phyloP scores from a whole-genome alignment of 2,329 filamentous ascomycete genomes.

The Alternaria panax region DNA sequence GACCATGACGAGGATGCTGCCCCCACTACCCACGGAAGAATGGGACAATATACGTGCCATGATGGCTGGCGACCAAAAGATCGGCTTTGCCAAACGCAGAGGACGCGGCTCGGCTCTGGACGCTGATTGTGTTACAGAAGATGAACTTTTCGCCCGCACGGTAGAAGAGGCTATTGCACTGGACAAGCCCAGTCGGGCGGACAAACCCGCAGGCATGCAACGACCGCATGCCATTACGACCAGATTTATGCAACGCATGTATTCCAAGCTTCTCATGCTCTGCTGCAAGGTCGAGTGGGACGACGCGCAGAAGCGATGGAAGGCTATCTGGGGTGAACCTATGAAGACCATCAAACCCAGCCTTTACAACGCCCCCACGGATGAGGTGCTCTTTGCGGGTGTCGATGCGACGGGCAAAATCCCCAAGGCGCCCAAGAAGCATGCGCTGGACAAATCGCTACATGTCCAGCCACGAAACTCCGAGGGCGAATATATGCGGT shows the following conservation, averaged over 20 bases:
- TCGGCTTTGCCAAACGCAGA: conserved; percentile 36
- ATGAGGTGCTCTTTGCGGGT: conserved; percentile 39
- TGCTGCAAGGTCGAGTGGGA: conserved; percentile 55
- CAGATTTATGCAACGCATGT: conserved; percentile 57
- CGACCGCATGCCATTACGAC: conserved; percentile 50
- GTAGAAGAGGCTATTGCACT: conserved; percentile 31
- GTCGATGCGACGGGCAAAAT: conserved; percentile 32
- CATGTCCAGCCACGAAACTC: conserved; percentile 23
- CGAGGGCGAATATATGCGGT: conserved; percentile 24
- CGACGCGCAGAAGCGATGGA: conserved; percentile 35
- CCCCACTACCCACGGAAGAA: conserved; percentile 55
- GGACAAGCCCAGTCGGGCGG: conserved; percentile 37
- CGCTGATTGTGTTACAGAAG: neutral
- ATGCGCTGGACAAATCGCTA: neutral
- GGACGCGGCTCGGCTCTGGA: conserved; percentile 10
- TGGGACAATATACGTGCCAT: conserved; percentile 55
- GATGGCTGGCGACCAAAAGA: conserved; percentile 42
- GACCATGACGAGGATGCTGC: conserved; percentile 52
- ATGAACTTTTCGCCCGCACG: conserved; percentile 10
- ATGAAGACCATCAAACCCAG: conserved; percentile 15
- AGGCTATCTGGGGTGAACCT: conserved; percentile 34
- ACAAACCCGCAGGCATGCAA: conserved; percentile 29
- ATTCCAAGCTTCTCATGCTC: conserved; percentile 51
- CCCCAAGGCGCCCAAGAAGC: conserved; percentile 11
- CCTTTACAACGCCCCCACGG: conserved; percentile 25